These are phyloP conservation scores for Colletotrichum theobromicola DNA, from an alignment of 2,329 filamentous ascomycete species.

Conservation along the genomic window DNA sequence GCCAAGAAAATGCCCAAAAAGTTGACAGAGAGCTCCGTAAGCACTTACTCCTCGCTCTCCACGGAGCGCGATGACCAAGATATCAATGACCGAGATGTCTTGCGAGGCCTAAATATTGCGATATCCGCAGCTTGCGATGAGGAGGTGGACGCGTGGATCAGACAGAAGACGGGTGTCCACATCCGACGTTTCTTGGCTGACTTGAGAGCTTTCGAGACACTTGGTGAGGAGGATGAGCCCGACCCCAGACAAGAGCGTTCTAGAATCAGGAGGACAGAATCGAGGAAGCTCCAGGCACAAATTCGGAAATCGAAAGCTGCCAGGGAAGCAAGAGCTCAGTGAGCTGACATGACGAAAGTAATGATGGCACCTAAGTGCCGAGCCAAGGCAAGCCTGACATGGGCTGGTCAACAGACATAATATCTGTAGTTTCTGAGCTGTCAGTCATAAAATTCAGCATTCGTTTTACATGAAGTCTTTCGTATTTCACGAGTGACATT, in stretches of 20 bases:
- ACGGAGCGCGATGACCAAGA: slow-evolving; percentile 39
- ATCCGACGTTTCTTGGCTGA: slow-evolving; percentile 62
- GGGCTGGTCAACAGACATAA: neutral
- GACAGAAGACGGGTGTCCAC: slow-evolving; percentile 55
- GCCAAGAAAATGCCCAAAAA: neutral
- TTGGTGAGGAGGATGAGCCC: slow-evolving; percentile 37
- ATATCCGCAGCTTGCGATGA: slow-evolving; percentile 62
- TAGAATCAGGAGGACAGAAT: slow-evolving; percentile 33
- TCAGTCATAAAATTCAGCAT: neutral
- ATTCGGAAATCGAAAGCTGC: slow-evolving; percentile 32
- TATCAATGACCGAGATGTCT: slow-evolving; percentile 55
- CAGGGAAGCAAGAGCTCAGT: neutral
- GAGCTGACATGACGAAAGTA: neutral
- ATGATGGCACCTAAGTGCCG: neutral
- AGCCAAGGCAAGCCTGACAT: neutral
- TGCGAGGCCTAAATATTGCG: slow-evolving; percentile 60
- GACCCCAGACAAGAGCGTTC: slow-evolving; percentile 30
- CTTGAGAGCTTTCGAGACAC: slow-evolving; percentile 53
- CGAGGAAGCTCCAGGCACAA: slow-evolving; percentile 40
- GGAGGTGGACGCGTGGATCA: slow-evolving; percentile 56
- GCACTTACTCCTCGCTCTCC: slow-evolving; percentile 19
- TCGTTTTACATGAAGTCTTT: neutral
- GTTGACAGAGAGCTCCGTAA: neutral
- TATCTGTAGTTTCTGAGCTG: neutral
- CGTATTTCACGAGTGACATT: neutral